phyloP scores from a whole-genome alignment of 2,329 filamentous ascomycete genomes.

The Fusarium multiceps region DNA sequence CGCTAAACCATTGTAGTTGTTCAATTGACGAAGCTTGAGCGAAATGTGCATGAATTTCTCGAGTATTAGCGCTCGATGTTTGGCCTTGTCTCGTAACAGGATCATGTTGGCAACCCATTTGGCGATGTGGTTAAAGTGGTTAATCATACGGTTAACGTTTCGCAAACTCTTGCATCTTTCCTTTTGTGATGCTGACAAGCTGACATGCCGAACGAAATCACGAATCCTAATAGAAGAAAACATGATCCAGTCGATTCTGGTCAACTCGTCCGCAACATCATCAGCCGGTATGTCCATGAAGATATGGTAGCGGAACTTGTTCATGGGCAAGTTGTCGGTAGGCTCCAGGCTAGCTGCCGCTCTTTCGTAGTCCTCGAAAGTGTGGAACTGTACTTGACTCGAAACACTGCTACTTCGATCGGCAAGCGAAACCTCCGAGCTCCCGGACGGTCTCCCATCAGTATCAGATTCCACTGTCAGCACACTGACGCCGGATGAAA shows the following conservation, averaged over 20 bases:
- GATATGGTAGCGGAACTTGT: slow-evolving; percentile 87
- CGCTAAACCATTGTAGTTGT: slow-evolving; percentile 98
- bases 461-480: slow-evolving; percentile 61
- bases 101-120: slow-evolving; percentile 87
- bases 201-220: slow-evolving; percentile 92
- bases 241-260: slow-evolving; percentile 97
- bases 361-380: slow-evolving; percentile 82
- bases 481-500: slow-evolving; percentile 57
- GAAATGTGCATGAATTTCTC: slow-evolving; percentile 97
- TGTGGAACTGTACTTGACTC: slow-evolving; percentile 68
- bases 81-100: slow-evolving; percentile 91
- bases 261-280: slow-evolving; percentile 89
- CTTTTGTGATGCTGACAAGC: slow-evolving; percentile 75
- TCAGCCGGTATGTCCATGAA: slow-evolving; percentile 90
- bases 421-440: slow-evolving; percentile 57
- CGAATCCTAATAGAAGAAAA: slow-evolving; percentile 94
- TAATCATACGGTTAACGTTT: slow-evolving; percentile 94
- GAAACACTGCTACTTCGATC: slow-evolving; percentile 54
- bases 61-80: slow-evolving; percentile 89
- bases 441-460: slow-evolving; percentile 58
- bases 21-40: slow-evolving; percentile 84
- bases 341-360: slow-evolving; percentile 80
- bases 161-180: slow-evolving; percentile 80
- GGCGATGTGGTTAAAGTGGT: slow-evolving; percentile 88
- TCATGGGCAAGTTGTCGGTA: slow-evolving; percentile 74